Evolutionary conservation across 2,329 filamentous ascomycete species (phyloP).

Genomic region (Aspergillus eucalypticola): DNA sequence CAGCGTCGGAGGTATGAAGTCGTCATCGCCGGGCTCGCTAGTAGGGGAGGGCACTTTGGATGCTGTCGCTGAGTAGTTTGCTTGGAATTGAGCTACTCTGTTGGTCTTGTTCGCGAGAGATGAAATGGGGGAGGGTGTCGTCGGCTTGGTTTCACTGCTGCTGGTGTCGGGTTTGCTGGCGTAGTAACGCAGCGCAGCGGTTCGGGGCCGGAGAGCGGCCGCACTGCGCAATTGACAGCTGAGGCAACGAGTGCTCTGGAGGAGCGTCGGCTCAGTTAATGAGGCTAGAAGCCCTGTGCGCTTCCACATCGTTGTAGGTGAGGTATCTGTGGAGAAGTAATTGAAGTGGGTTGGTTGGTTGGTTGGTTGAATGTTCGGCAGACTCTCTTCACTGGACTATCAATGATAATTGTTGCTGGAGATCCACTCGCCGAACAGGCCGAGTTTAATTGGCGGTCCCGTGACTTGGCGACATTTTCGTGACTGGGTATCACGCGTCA

Average conservation of each 20-base stretch:
- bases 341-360: background rate
- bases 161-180: conserved; percentile 22
- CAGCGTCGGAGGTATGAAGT: conserved; percentile 56
- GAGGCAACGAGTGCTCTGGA: conserved; percentile 35
- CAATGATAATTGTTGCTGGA: background rate
- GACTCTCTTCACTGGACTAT: background rate
- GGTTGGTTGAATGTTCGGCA: background rate
- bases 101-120: conserved; percentile 12
- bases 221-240: conserved; percentile 38
- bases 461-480: conserved; percentile 40
- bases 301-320: conserved; percentile 33
- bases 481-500: conserved; percentile 16
- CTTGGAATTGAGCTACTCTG: conserved; percentile 27
- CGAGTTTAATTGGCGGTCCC: conserved; percentile 29
- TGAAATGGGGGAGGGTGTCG: conserved; percentile 11
- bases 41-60: conserved; percentile 14
- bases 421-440: conserved; percentile 1
- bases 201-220: conserved; percentile 19
- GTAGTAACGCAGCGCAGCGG: conserved; percentile 30
- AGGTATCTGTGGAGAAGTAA: background rate
- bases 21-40: conserved; percentile 35
- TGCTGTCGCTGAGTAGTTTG: conserved; percentile 27
- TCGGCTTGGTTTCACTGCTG: conserved; percentile 10
- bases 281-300: conserved; percentile 20
- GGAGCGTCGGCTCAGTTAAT: conserved; percentile 26